These are phyloP conservation scores for Lactifluus subvellereus DNA, from an alignment of 768 basidiomycete species.

Conservation along the genomic window DNA sequence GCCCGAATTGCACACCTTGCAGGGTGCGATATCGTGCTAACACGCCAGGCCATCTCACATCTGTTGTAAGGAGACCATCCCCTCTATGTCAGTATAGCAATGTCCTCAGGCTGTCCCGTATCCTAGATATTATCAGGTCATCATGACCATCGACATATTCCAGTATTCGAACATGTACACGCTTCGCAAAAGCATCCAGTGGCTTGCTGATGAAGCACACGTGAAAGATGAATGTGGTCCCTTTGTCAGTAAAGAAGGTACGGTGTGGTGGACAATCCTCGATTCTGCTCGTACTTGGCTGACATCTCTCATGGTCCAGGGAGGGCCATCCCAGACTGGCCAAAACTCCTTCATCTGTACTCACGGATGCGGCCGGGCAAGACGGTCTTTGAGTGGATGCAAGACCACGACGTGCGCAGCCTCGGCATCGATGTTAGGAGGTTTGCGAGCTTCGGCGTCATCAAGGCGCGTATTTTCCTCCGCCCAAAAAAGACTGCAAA, in stretches of 20 bases:
- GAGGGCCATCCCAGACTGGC: conserved; percentile 72
- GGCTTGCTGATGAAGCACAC: conserved; percentile 78
- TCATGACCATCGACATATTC: conserved; percentile 96
- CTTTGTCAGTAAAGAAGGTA: conserved; percentile 80
- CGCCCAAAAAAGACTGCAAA: not conserved
- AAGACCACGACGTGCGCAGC: conserved; percentile 58
- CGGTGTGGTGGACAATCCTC: conserved; percentile 13
- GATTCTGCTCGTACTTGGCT: conserved; percentile 3
- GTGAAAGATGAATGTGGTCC: conserved; percentile 88
- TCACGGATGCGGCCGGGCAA: conserved; percentile 78
- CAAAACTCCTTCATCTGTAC: conserved; percentile 79
- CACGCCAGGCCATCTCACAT: conserved; percentile 85
- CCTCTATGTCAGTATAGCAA: not conserved
- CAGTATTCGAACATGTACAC: conserved; percentile 99
- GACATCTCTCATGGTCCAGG: conserved; percentile 33
- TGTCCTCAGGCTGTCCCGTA: not conserved
- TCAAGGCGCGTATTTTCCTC: conserved; percentile 54
- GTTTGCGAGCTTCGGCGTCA: conserved; percentile 96
- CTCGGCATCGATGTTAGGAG: conserved; percentile 85
- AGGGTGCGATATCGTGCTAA: conserved; percentile 77
- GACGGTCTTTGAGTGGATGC: conserved; percentile 86
- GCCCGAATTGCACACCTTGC: conserved; percentile 87
- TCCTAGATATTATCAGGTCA: conserved; percentile 88
- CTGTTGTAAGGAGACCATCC: conserved; percentile 57
- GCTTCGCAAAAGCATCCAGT: conserved; percentile 76